Evolutionary conservation across 805 yeast genomes (phyloP), one percentile per base, ranked within the genome.

Genomic region (Suhomyces faveliae): DNA sequence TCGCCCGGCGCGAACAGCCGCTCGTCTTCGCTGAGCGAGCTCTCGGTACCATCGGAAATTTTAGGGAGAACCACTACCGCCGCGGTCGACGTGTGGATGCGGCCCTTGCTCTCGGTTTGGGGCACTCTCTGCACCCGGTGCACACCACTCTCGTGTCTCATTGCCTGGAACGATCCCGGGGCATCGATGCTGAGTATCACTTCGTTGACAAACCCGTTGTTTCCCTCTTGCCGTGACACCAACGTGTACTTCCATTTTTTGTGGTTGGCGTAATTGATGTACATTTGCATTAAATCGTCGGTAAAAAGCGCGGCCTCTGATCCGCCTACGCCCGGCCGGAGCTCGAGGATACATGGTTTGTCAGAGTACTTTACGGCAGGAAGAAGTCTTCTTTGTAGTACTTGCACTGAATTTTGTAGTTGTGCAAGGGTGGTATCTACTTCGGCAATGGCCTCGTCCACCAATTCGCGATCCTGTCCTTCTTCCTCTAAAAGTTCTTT

Each of bases 301-400:
- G 98, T 81, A 65, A 94, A 94, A 11, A 94, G 78, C 62, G 84
- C 83, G 0, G 99, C 97, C 61, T 94, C 99, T 5, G 84, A 80
- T 2, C 99, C 99, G 12, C 99, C 99, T 2, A 92, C 89, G 6
- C 99, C 99, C 0, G 98, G 97, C 48, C 97, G 76, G 11, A 94
- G 67, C 63, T 94, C 99, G 15, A 94, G 54, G 2, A 94, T 71
- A 41, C 96, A 85, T 0, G 94, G 82, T 51, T 80, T 81, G 40
- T 87, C 94, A 3, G 84, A 78, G 63, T 86, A 87, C 40, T 82
- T 84, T 54, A 86, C 84, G 2, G 87, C 81, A 1, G 97, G 97
- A 19, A 92, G 66, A 4, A 94, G 70, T 37, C 77, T 74, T 5
- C 75, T 59, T 50, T 84, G 81, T n/a, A 88, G 67, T 25, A 68